phyloP scores from a whole-genome alignment of 306 rosid species.

The Lathyrus tuberosus region DNA sequence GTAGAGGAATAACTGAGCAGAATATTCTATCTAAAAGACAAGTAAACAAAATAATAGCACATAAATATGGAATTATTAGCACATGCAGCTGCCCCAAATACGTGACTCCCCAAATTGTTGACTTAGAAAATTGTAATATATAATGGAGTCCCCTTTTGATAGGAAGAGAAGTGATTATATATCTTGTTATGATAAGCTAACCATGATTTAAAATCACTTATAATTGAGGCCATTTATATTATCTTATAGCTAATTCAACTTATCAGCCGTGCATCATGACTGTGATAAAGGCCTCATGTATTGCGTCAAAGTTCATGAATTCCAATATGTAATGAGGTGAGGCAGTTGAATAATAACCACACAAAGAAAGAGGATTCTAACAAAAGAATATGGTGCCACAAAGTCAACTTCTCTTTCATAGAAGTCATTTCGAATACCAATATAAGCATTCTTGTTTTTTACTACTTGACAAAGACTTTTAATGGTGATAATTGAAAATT shows the following conservation, averaged over 20 bases:
- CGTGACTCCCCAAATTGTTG: no score
- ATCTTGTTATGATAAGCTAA: conserved; percentile 18
- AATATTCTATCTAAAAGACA: background rate
- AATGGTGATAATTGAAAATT: background rate
- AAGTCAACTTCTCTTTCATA: conserved; percentile 28
- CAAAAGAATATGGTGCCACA: background rate
- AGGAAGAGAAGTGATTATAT: background rate
- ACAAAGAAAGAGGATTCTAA: background rate
- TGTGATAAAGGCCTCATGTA: background rate
- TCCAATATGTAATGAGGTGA: background rate
- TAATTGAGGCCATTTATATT: conserved; percentile 6
- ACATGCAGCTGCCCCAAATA: background rate
- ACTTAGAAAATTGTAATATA: background rate
- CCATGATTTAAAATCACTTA: conserved; percentile 5
- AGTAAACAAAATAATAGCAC: background rate
- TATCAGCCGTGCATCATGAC: conserved; percentile 28
- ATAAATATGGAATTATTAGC: background rate
- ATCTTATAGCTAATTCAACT: conserved; percentile 15
- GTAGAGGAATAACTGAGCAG: background rate
- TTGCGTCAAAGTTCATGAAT: background rate
- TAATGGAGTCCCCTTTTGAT: no score
- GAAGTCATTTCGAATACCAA: conserved; percentile 1
- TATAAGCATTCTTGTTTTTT: background rate
- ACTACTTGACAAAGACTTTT: background rate
- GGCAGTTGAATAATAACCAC: background rate